Evolutionary conservation across 768 basidiomycete species (phyloP).

Genomic region (Agaricus sinodeliciosus): DNA sequence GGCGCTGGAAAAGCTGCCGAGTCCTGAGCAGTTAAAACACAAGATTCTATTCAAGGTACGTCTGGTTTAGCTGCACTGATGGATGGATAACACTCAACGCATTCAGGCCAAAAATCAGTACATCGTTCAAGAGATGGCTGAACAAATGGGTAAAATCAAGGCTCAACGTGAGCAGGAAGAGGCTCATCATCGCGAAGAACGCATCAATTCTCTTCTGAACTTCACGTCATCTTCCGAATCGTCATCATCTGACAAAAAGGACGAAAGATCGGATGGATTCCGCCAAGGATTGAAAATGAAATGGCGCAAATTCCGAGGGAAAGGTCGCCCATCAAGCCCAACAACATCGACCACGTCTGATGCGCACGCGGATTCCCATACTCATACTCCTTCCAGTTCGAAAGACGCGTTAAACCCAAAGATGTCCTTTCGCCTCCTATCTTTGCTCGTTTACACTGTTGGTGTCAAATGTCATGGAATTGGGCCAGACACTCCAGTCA

Average conservation of each 20-base stretch:
- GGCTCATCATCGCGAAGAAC: constrained; percentile 51
- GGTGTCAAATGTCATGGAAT: constrained; percentile 93
- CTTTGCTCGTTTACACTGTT: constrained; percentile 87
- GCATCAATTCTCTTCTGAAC: constrained; percentile 10
- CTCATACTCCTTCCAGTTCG: too few species aligned
- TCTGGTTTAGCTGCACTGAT: constrained; percentile 3
- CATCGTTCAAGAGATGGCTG: constrained; percentile 72
- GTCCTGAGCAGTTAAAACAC: constrained; percentile 75
- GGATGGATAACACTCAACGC: background rate
- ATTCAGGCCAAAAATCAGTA: constrained; percentile 72
- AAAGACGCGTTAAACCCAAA: constrained; percentile 34
- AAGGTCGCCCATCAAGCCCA: constrained; percentile 39
- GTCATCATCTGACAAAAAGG: constrained; percentile 12
- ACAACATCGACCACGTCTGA: constrained; percentile 43
- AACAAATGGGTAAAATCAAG: constrained; percentile 67
- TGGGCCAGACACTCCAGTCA: constrained; percentile 60
- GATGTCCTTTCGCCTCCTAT: constrained; percentile 70
- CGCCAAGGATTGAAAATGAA: constrained; percentile 18
- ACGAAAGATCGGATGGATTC: background rate
- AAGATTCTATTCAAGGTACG: constrained; percentile 79
- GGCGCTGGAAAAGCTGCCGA: constrained; percentile 58
- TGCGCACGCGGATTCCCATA: constrained; percentile 12
- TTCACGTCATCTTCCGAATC: constrained; percentile 15
- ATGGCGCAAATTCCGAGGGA: constrained; percentile 22
- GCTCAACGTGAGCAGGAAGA: constrained; percentile 53